These are phyloP conservation scores for Coemansia sp. DNA, from an alignment of 192 early-diverging fungal genomes.

Conservation along the genomic window DNA sequence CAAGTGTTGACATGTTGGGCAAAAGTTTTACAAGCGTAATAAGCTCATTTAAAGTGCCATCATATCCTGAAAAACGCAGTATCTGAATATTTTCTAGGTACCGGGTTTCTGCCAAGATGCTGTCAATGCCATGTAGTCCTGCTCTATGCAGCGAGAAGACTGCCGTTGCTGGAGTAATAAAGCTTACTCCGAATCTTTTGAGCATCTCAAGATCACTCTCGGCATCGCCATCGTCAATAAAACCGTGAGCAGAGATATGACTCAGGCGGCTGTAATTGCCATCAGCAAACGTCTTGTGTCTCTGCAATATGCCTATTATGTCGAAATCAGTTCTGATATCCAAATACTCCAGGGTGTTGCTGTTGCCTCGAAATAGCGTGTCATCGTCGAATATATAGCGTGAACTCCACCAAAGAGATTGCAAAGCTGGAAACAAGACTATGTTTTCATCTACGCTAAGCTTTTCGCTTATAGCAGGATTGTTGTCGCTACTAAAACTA, in stretches of 20 bases:
- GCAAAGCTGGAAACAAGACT: conserved; percentile 15
- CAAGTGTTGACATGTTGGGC: neutral
- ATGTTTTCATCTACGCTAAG: neutral
- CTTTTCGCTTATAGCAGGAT: neutral
- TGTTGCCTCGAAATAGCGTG: conserved; percentile 26
- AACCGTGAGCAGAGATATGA: neutral
- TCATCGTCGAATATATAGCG: conserved; percentile 29
- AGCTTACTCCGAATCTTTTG: neutral
- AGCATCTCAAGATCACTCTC: neutral
- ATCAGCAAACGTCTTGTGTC: conserved; percentile 9
- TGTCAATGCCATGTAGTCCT: too few relatives aligned
- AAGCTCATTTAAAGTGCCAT: neutral
- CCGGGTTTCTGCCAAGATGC: neutral
- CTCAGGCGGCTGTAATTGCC: neutral
- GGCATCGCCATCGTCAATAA: neutral
- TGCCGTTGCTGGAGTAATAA: neutral
- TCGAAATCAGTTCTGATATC: conserved; percentile 10
- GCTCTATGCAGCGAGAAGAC: neutral
- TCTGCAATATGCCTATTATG: conserved; percentile 8
- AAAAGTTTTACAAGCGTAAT: neutral
- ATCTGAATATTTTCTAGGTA: neutral
- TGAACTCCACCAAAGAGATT: conserved; percentile 12
- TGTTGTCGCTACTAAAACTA: neutral
- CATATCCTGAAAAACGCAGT: neutral
- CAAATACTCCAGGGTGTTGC: conserved; percentile 7